Conservation (phyloP, 78 protist genomes). For the Monocercomonoides exilis region DNA sequence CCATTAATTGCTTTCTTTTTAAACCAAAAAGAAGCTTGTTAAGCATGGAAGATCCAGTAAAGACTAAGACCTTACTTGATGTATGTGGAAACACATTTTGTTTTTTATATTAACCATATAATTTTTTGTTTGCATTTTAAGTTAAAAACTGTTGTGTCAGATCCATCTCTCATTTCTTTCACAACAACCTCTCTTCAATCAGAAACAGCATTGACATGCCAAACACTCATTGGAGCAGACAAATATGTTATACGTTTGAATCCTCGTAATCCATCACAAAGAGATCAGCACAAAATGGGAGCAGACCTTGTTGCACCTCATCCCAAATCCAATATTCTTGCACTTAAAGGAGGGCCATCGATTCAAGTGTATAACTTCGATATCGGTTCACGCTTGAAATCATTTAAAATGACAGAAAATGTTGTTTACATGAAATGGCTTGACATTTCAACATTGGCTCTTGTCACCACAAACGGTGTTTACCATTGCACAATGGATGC, state of each 20-base stretch:
- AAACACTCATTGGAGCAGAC: neutral
- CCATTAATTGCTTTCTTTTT: too few species aligned
- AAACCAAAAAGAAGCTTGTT: too few species aligned
- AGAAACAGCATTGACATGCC: neutral
- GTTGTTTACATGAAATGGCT: conserved; percentile 94
- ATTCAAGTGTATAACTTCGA: conserved; percentile 92
- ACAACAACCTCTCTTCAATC: neutral
- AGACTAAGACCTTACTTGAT: neutral
- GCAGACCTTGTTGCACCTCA: conserved; percentile 94
- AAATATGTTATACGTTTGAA: neutral
- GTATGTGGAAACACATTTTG: too few species aligned
- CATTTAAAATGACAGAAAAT: conserved; percentile 54
- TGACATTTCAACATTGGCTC: conserved; percentile 59
- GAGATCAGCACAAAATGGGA: conserved; percentile 61
- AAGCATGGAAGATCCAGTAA: neutral
- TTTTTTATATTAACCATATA: too few species aligned
- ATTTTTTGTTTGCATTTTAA: too few species aligned
- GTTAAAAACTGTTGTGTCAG: neutral
- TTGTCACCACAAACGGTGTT: conserved; percentile 86
- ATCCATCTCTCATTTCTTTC: neutral
- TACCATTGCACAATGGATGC: conserved; percentile 94
- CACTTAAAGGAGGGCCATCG: conserved; percentile 69
- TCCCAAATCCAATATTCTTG: conserved; percentile 82
- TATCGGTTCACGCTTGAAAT: conserved; percentile 67
- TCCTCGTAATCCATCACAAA: conserved; percentile 42